Conservation (phyloP, 306 rosid genomes). For the Morella rubra region DNA sequence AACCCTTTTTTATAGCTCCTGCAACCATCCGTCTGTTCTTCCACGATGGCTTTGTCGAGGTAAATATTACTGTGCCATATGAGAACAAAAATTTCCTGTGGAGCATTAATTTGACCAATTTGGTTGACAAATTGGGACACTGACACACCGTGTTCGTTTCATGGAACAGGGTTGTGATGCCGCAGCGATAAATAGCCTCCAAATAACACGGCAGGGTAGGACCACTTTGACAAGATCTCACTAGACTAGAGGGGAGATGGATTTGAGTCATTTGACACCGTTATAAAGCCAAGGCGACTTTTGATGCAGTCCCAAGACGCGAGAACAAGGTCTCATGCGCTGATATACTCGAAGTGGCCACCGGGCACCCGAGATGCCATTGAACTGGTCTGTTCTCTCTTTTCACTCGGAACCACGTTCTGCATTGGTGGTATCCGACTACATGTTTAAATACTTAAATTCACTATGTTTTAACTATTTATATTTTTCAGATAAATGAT, state of each 20-base stretch:
- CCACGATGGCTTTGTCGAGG: constrained; percentile 88
- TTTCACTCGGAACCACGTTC: too few relatives aligned
- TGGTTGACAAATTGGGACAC: background rate
- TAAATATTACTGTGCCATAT: background rate
- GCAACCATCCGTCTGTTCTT: constrained; percentile 91
- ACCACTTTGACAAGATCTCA: constrained; percentile 70
- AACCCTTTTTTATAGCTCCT: constrained; percentile 76
- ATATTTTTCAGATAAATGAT: too few relatives aligned
- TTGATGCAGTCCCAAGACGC: constrained; percentile 61
- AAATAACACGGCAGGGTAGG: constrained; percentile 70
- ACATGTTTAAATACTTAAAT: too few relatives aligned
- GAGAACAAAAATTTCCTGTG: background rate
- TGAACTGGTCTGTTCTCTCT: constrained; percentile 43
- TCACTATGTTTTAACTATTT: too few relatives aligned
- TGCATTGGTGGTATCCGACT: background rate
- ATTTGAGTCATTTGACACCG: constrained; percentile 77
- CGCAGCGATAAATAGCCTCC: constrained; percentile 37
- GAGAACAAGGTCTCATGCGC: constrained; percentile 77
- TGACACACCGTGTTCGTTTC: background rate
- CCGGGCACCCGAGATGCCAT: constrained; percentile 53
- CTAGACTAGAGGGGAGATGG: constrained; percentile 80
- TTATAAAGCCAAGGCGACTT: constrained; percentile 73
- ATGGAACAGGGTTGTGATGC: constrained; percentile 72
- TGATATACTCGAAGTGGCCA: constrained; percentile 73
- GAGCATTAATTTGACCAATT: background rate